These are phyloP conservation scores for Candida smagusa DNA, from an alignment of 1,139 yeast genomes.

Conservation along the genomic window DNA sequence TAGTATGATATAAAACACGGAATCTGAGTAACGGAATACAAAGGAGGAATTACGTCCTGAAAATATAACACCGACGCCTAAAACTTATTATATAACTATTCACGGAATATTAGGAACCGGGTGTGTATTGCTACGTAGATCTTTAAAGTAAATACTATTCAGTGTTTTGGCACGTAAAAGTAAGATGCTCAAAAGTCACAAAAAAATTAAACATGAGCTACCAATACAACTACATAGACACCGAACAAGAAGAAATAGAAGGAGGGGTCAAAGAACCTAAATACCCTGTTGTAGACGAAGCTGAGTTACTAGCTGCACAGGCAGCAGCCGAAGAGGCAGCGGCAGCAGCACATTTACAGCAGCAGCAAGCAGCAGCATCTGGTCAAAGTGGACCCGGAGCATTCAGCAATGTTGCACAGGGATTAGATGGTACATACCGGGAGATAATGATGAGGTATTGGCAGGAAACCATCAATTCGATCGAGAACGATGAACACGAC, in stretches of 20 bases:
- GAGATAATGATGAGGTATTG: conserved; percentile 93
- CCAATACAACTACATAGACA: conserved; percentile 13
- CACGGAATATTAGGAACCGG: no score
- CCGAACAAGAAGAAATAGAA: not conserved
- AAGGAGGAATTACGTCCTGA: no score
- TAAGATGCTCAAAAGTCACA: not conserved
- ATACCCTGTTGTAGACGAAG: conserved; percentile 14
- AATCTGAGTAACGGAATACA: no score
- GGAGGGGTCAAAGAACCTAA: not conserved
- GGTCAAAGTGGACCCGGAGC: conserved; percentile 60
- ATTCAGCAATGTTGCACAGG: conserved; percentile 92
- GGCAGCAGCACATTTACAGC: conserved; percentile 24
- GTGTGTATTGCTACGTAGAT: no score
- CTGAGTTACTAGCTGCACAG: conserved; percentile 32
- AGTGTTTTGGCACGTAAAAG: not conserved
- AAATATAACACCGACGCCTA: no score
- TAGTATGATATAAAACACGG: no score
- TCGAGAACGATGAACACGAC: conserved; percentile 87
- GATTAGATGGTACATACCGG: conserved; percentile 75
- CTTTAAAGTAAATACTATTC: no score
- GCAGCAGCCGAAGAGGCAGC: conserved; percentile 49
- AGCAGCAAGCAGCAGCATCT: conserved; percentile 21
- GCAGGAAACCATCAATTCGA: conserved; percentile 91
- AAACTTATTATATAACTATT: no score
- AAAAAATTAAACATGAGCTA: conserved; percentile 9